These are phyloP conservation scores for Coemansia sp. DNA, from an alignment of 192 early-diverging fungal genomes.

Conservation along the genomic window DNA sequence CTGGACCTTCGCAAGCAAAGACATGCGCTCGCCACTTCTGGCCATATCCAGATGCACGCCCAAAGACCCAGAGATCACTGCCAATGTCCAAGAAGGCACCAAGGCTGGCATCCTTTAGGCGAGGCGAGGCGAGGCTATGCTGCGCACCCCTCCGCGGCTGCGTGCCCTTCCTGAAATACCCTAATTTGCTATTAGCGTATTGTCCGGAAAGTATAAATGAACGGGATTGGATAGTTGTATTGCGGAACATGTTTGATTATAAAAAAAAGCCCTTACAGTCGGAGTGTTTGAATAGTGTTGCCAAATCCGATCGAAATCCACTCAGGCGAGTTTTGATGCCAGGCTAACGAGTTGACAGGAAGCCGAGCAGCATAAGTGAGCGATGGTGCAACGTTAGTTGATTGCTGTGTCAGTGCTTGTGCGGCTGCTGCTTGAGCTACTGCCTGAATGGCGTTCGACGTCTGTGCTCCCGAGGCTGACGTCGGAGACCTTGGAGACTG, in stretches of 20 bases:
- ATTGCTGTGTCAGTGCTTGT: constrained; percentile 37
- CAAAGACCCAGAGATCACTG: too few relatives aligned
- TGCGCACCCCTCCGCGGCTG: too few relatives aligned
- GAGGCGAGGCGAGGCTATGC: too few relatives aligned
- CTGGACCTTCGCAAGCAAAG: too few relatives aligned
- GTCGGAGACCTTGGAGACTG: constrained; percentile 35
- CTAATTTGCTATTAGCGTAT: too few relatives aligned
- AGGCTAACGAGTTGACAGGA: constrained; percentile 82
- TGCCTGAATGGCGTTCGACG: constrained; percentile 47
- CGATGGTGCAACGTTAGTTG: constrained; percentile 58
- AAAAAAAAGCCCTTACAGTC: constrained; percentile 57
- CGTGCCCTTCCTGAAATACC: too few relatives aligned
- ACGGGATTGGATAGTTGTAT: background rate
- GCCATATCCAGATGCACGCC: too few relatives aligned
- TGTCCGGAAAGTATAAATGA: too few relatives aligned
- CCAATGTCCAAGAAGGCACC: too few relatives aligned
- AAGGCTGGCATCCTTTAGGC: too few relatives aligned
- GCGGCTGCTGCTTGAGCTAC: constrained; percentile 55
- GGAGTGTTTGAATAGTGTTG: constrained; percentile 80
- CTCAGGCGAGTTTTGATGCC: constrained; percentile 76
- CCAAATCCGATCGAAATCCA: constrained; percentile 93
- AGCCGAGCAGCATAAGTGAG: constrained; percentile 75
- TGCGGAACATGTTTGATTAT: background rate
- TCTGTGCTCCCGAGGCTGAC: constrained; percentile 26
- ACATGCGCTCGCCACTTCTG: too few relatives aligned